phyloP scores from a whole-genome alignment of 2,329 filamentous ascomycete genomes.

The Botrytis byssoidea region DNA sequence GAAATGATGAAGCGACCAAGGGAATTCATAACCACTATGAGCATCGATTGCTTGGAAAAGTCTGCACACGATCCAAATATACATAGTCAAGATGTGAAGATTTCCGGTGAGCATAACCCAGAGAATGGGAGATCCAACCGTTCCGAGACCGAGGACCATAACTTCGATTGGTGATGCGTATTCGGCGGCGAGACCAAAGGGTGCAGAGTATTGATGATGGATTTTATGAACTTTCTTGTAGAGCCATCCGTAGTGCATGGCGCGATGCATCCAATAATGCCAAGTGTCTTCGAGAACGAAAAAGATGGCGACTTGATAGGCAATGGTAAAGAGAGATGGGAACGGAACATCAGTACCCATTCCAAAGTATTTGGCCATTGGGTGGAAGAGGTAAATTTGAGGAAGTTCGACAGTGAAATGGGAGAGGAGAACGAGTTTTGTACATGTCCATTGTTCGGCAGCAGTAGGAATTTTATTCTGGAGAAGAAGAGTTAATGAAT shows the following conservation, averaged over 20 bases:
- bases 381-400: constrained; percentile 99
- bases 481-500: not conserved
- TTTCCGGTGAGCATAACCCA: constrained; percentile 82
- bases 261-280: constrained; percentile 97
- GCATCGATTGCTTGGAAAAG: constrained; percentile 97
- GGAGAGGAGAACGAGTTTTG: constrained; percentile 84
- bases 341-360: constrained; percentile 88
- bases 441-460: constrained; percentile 92
- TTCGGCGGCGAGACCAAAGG: constrained; percentile 93
- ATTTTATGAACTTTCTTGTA: constrained; percentile 99
- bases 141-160: constrained; percentile 88
- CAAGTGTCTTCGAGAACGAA: constrained; percentile 95
- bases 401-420: constrained; percentile 98
- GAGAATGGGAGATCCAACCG: constrained; percentile 76
- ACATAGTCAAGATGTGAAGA: constrained; percentile 96
- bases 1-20: constrained; percentile 94
- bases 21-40: constrained; percentile 97
- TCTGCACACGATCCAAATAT: constrained; percentile 88
- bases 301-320: constrained; percentile 86
- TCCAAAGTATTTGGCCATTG: constrained; percentile 88
- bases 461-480: constrained; percentile 78
- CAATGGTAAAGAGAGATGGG: constrained; percentile 81
- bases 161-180: constrained; percentile 97
- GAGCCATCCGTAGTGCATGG: constrained; percentile 88
- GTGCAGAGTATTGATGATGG: constrained; percentile 97